Evolutionary conservation across 352 stramenopile species (phyloP), one percentile per base, ranked within the genome.

Genomic region (Peronospora belbahrii): DNA sequence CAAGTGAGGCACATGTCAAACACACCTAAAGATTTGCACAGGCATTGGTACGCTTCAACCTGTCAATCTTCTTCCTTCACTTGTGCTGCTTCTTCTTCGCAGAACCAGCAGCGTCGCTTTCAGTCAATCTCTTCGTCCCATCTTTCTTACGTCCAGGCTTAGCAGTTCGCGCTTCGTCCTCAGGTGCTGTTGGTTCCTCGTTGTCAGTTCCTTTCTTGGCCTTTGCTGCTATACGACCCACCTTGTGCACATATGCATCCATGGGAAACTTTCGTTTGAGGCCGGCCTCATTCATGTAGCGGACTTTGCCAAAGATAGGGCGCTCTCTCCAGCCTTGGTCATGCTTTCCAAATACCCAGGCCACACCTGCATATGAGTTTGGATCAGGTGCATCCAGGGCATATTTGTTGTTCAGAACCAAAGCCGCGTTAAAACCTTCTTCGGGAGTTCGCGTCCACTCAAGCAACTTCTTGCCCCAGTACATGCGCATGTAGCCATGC

Each of bases 381-480:
- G 96, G 88, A 59, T 98, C 95, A 2, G 86, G 81, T 7, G 96
- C 97, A 66, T 99, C 97, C 23, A 99, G 77, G 0, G 87, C 84
- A 65, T 98, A 99, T 69, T 97, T 97, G 71, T 99, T 97, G 77
- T 99, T 99, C 22, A 99, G 85, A 19, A 95, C 92, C 24, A 98
- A 77, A 9, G 89, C 94, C 4, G 75, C 92, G n/a, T 76, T 51
- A 18, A 98, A 89, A 4, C 94, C 96, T 53, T 96, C 74, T 27
- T 83, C 61, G 0, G 95, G 95, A 7, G 79, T 82, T 15, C 65
- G 40, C 1, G 96, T 98, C 97, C 97, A 99, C 63, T 99, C 96
- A 11, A 99, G 70, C 40, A 99, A 95, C 65, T 98, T 98, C 70
- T 98, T 98, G 30, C 87, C 96, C 97, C 97, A 99, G 70, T 99